Base-by-base conservation (phyloP, 2,329 filamentous ascomycete species). In the Alternaria sp. region DNA sequence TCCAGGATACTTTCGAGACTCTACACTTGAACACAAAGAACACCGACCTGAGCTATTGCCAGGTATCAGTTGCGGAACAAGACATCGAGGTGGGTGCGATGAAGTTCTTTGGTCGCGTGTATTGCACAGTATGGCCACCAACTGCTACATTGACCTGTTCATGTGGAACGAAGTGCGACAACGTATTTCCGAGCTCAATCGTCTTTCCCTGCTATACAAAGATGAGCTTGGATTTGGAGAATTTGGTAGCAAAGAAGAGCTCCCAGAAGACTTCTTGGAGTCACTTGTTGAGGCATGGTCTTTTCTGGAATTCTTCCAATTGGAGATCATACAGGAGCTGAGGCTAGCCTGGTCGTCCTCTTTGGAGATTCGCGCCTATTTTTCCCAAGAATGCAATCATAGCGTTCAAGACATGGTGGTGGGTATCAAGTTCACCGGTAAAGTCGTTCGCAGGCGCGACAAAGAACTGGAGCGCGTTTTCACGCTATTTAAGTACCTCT, bases 1-100 rank as follows among this genome's bases (percentile, higher is more conserved):
- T 69, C 87, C 87, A 0, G 76, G 76, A 1, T 89, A 88, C 74
- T 89, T 89, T 65, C 74, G 80, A 5, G 78, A 85, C 2, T 58
- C 75, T 0, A 46, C 87, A 1, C 64, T 71, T 9, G 83, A 86
- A 2, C 69, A 71, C 41, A 79, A 77, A 23, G 84, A 87, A 14
- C 86, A 88, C 68, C 76, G 81, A 0, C 70, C 9, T 8, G 55
- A 63, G 33, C 15, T 50, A 6, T n/a, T 64, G 20, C 28, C 12
- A 23, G 49, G 37, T 47, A n/a, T n/a, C n/a, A n/a, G n/a, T n/a
- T n/a, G n/a, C n/a, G n/a, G n/a, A n/a, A n/a, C n/a, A n/a, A n/a
- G n/a, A n/a, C n/a, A n/a, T n/a, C n/a, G n/a, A n/a, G n/a, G n/a
- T n/a, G n/a, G n/a, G n/a, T n/a, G n/a, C n/a, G n/a, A n/a, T n/a